These are phyloP conservation scores for Calophaca sinica DNA, from an alignment of 306 rosid genomes.

Conservation along the genomic window DNA sequence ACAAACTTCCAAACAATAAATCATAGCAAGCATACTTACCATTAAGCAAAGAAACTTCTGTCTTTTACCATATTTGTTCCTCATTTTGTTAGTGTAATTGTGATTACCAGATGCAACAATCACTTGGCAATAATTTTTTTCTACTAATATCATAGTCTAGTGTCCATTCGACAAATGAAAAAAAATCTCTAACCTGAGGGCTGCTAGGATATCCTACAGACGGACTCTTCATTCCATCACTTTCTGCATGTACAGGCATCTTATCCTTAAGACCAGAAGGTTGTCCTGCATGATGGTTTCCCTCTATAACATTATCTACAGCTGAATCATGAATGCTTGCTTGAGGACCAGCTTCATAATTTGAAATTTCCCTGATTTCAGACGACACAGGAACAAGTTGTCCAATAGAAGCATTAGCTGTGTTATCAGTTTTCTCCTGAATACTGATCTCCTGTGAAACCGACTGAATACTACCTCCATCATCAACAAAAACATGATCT, in stretches of 20 bases:
- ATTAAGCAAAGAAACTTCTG: conserved; percentile 44
- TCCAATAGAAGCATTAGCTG: conserved; percentile 32
- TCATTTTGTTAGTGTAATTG: conserved; percentile 45
- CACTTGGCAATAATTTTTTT: conserved; percentile 38
- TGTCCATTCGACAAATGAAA: not conserved
- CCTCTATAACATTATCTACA: conserved; percentile 43
- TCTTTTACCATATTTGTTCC: conserved; percentile 37
- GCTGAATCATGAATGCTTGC: conserved; percentile 46
- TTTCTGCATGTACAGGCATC: conserved; percentile 40
- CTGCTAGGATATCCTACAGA: conserved; percentile 48
- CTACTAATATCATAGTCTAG: conserved; percentile 23
- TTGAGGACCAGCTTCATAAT: conserved; percentile 47
- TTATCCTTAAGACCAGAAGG: conserved; percentile 43
- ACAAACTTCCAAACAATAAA: conserved; percentile 35
- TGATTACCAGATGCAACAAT: conserved; percentile 45
- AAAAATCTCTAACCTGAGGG: conserved; percentile 53
- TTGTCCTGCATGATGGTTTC: conserved; percentile 36
- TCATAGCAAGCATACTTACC: conserved; percentile 28
- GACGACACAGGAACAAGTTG: conserved; percentile 49
- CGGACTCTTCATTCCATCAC: conserved; percentile 51
- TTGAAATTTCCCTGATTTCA: conserved; percentile 43
- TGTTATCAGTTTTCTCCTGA: conserved; percentile 49
- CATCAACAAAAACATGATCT: conserved; percentile 46
- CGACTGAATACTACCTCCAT: conserved; percentile 44
- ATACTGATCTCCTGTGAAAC: conserved; percentile 49